These are phyloP conservation scores for Harrya chromipes DNA, from an alignment of 768 basidiomycete genomes.

Conservation along the genomic window DNA sequence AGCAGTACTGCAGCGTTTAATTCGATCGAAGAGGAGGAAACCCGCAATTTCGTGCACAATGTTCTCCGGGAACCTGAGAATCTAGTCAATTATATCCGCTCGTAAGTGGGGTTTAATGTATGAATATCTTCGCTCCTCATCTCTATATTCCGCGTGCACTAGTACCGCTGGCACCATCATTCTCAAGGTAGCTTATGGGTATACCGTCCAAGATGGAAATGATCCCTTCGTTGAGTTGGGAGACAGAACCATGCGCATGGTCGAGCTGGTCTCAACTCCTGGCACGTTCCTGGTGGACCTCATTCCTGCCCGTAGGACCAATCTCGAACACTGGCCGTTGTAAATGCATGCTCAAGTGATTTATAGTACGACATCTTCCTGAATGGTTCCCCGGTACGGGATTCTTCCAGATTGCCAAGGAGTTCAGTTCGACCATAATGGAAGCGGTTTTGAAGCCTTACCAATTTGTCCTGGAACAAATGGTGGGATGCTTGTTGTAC, in stretches of 20 bases:
- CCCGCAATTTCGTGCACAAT: constrained; percentile 13
- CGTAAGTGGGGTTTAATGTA: constrained; percentile 7
- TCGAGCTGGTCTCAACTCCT: constrained; percentile 6
- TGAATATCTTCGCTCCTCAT: too few relatives aligned
- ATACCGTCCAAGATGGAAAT: constrained; percentile 31
- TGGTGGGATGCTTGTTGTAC: constrained; percentile 37
- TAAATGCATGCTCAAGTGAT: background rate
- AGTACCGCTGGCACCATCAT: constrained; percentile 27
- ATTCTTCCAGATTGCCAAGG: constrained; percentile 32
- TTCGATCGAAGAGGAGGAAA: constrained; percentile 19
- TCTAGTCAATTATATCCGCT: constrained; percentile 19
- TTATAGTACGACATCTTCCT: constrained; percentile 29
- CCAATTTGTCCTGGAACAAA: constrained; percentile 41
- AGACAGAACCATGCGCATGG: constrained; percentile 17
- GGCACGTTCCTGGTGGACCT: constrained; percentile 21
- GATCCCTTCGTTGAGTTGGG: constrained; percentile 37
- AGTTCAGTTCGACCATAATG: constrained; percentile 24
- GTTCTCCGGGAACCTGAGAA: constrained; percentile 14
- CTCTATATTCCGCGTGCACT: too few relatives aligned
- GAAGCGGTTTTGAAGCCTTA: constrained; percentile 45
- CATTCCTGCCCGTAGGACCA: constrained; percentile 19
- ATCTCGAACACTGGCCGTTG: too few relatives aligned
- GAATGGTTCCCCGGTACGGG: constrained; percentile 36
- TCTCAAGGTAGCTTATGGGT: constrained; percentile 41
- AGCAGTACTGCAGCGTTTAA: constrained; percentile 6